A percentile compares a stretch with the other conserved stretches of the same genome.
These are phyloP conservation scores for Arthrinium puccinioides DNA, from an alignment of 2,329 filamentous ascomycete genomes.

Conservation along the genomic window DNA sequence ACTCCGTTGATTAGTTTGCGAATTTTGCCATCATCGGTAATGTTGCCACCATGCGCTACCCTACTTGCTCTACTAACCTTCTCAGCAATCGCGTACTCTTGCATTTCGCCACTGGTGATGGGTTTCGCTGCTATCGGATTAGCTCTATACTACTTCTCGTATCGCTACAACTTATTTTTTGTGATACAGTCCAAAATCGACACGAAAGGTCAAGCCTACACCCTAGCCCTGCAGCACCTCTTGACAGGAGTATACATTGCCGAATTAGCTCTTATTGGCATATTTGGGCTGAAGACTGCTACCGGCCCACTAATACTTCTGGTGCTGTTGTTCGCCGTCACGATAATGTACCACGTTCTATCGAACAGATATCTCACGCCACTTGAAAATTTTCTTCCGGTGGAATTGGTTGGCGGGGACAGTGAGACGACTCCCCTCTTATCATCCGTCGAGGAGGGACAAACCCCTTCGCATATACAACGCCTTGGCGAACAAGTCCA, in stretches of 20 bases:
- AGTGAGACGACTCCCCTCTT: background rate
- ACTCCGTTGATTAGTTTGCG: conserved; percentile 16
- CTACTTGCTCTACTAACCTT: conserved; percentile 6
- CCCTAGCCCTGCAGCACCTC: conserved; percentile 64
- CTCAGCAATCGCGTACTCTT: conserved; percentile 58
- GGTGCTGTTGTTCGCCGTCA: conserved; percentile 53
- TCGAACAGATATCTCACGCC: conserved; percentile 21
- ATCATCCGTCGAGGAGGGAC: conserved; percentile 17
- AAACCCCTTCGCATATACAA: conserved; percentile 14
- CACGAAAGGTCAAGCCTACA: conserved; percentile 66
- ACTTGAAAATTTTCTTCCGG: conserved; percentile 19
- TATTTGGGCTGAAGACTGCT: conserved; percentile 54
- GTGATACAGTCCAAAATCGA: conserved; percentile 64
- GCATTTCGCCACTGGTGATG: conserved; percentile 65
- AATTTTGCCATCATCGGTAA: conserved; percentile 23
- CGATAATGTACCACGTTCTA: conserved; percentile 52
- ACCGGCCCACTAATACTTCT: conserved; percentile 55
- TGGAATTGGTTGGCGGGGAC: conserved; percentile 10
- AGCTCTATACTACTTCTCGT: conserved; percentile 65
- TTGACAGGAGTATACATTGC: conserved; percentile 65
- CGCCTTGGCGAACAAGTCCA: conserved; percentile 12
- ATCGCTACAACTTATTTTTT: conserved; percentile 69
- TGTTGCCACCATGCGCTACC: background rate
- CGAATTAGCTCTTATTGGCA: conserved; percentile 61
- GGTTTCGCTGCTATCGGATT: conserved; percentile 64